phyloP scores from a whole-genome alignment of 2,329 filamentous ascomycete genomes.

The Cercospora zeae-maydis region DNA sequence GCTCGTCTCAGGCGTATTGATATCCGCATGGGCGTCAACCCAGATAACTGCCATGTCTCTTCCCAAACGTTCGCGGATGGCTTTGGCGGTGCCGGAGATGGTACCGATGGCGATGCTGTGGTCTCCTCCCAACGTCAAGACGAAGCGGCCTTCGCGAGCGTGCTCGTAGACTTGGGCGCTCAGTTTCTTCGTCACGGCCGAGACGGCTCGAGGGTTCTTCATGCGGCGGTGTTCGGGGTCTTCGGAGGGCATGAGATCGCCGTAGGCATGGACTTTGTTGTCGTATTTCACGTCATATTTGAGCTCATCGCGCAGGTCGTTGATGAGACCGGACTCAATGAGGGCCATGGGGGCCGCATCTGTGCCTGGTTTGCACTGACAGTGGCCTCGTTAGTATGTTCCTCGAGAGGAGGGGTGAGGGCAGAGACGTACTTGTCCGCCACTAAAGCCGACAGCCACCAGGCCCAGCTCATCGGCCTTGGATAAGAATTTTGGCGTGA shows the following conservation, averaged over 20 bases:
- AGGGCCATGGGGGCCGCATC: conserved; percentile 86
- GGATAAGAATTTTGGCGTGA: conserved; percentile 72
- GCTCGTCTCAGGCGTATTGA: conserved; percentile 91
- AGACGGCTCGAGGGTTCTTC: conserved; percentile 88
- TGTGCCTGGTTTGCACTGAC: conserved; percentile 81
- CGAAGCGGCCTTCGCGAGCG: conserved; percentile 76
- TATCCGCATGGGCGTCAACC: conserved; percentile 97
- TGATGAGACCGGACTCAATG: conserved; percentile 81
- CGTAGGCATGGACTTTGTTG: conserved; percentile 75
- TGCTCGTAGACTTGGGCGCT: conserved; percentile 83
- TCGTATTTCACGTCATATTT: conserved; percentile 87
- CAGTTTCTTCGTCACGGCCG: conserved; percentile 76
- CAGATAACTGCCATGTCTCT: conserved; percentile 92
- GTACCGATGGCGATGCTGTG: conserved; percentile 96
- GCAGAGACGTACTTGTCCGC: conserved; percentile 69
- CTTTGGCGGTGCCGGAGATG: conserved; percentile 80
- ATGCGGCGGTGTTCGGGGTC: conserved; percentile 85
- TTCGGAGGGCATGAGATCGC: conserved; percentile 63
- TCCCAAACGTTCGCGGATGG: conserved; percentile 74
- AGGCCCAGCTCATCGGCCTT: conserved; percentile 78
- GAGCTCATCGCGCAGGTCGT: conserved; percentile 77
- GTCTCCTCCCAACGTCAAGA: conserved; percentile 90
- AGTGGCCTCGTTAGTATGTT: conserved; percentile 12
- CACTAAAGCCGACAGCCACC: conserved; percentile 93
- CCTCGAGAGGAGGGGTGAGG: background rate